These are phyloP conservation scores for Clathrus columnatus DNA, from an alignment of 768 basidiomycete species.

Conservation along the genomic window DNA sequence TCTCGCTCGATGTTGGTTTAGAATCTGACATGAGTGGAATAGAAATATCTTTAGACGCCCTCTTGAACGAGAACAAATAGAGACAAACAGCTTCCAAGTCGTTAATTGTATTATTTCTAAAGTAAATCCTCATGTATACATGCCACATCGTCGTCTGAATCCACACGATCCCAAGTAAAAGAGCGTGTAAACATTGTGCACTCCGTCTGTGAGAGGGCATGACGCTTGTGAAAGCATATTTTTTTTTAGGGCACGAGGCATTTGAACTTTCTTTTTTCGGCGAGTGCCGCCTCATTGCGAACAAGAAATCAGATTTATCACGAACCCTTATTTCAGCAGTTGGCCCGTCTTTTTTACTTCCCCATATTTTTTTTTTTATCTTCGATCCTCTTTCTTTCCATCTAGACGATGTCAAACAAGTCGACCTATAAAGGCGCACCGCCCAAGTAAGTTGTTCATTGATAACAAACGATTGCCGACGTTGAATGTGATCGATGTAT, in stretches of 20 bases:
- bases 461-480: not conserved
- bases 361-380: not conserved
- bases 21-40: constrained; percentile 35
- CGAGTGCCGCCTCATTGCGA: not conserved
- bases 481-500: not conserved
- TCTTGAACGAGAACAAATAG: not conserved
- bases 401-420: constrained; percentile 5
- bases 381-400: not conserved
- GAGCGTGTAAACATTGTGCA: not conserved
- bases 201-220: not conserved
- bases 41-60: not conserved
- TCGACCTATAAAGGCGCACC: constrained; percentile 11
- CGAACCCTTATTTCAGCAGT: constrained; percentile 4
- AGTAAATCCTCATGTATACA: not conserved
- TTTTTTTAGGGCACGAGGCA: constrained; percentile 8
- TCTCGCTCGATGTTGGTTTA: constrained; percentile 77
- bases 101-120: not conserved
- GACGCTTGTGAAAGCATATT: not conserved
- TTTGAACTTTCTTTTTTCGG: not conserved
- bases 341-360: not conserved
- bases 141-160: not conserved
- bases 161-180: not conserved
- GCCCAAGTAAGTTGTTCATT: constrained; percentile 1
- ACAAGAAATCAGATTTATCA: not conserved
- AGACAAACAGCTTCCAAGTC: not conserved